These are phyloP conservation scores for Mycena crocata DNA, from an alignment of 768 basidiomycete genomes.

Conservation along the genomic window DNA sequence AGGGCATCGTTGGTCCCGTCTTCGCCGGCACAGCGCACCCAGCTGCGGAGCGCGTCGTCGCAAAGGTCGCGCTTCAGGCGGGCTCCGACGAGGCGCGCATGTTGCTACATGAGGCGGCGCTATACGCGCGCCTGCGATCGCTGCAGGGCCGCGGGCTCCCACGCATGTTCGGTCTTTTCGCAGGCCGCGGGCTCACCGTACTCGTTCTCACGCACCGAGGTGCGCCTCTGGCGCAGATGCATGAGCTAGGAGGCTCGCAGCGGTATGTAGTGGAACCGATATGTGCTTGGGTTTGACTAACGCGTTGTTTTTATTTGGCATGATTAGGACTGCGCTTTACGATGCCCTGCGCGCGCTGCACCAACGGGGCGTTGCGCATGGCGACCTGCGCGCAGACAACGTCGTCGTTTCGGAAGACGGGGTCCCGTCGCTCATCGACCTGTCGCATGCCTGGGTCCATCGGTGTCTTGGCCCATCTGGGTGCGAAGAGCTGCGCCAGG, in stretches of 20 bases:
- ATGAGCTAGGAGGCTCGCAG: conserved; percentile 2
- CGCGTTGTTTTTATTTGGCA: too few relatives aligned
- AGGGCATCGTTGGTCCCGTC: conserved; percentile 18
- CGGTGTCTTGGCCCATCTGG: neutral
- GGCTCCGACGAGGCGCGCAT: conserved; percentile 9
- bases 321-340: conserved; percentile 6
- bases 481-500: conserved; percentile 19
- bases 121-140: conserved; percentile 8
- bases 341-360: neutral
- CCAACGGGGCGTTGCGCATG: conserved; percentile 8
- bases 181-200: conserved; percentile 1
- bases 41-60: conserved; percentile 2
- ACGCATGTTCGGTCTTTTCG: conserved; percentile 9
- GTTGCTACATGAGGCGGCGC: conserved; percentile 16
- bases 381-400: conserved; percentile 21
- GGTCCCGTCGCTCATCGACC: conserved; percentile 14
- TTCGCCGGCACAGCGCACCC: conserved; percentile 8
- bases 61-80: conserved; percentile 16
- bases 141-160: conserved; percentile 14
- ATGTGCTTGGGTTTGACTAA: too few relatives aligned
- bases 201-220: conserved; percentile 14
- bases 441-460: conserved; percentile 24
- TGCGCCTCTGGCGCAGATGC: neutral
- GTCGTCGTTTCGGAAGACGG: conserved; percentile 15
- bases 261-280: neutral